phyloP scores from a whole-genome alignment of 1,139 yeast species.

The Yamadazyma diddensiae region DNA sequence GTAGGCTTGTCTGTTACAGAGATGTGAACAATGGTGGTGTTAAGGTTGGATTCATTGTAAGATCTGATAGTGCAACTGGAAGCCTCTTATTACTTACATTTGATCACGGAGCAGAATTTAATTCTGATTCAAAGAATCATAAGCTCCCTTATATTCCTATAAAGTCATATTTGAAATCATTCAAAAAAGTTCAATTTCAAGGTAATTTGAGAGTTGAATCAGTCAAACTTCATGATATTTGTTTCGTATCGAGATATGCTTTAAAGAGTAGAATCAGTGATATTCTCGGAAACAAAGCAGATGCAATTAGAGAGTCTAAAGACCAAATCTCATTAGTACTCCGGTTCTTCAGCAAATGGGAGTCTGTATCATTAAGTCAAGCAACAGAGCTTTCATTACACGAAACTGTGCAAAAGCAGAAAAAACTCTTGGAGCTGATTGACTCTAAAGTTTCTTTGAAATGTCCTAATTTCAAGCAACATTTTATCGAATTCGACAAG shows the following conservation, averaged over 20 bases:
- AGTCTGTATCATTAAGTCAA: slow-evolving; percentile 41
- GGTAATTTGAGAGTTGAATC: slow-evolving; percentile 37
- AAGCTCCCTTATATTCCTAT: slow-evolving; percentile 56
- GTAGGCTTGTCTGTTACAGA: slow-evolving; percentile 61
- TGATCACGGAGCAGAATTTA: slow-evolving; percentile 41
- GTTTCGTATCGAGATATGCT: slow-evolving; percentile 47
- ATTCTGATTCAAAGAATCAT: slow-evolving; percentile 21
- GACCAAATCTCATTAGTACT: slow-evolving; percentile 39
- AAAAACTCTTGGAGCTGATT: slow-evolving; percentile 36
- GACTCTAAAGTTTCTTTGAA: slow-evolving; percentile 22
- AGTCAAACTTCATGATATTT: slow-evolving; percentile 48
- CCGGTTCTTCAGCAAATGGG: slow-evolving; percentile 43
- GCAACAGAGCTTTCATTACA: slow-evolving; percentile 51
- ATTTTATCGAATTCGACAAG: slow-evolving; percentile 47
- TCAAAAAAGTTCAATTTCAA: slow-evolving; percentile 28
- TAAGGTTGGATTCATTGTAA: slow-evolving; percentile 55
- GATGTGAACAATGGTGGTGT: slow-evolving; percentile 40
- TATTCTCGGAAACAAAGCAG: slow-evolving; percentile 42
- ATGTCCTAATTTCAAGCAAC: slow-evolving; percentile 44
- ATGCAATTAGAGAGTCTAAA: slow-evolving; percentile 40
- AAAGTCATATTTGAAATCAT: slow-evolving; percentile 23
- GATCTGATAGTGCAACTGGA: slow-evolving; percentile 28
- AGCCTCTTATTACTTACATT: slow-evolving; percentile 40
- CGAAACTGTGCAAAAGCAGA: slow-evolving; percentile 49
- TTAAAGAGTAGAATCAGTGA: slow-evolving; percentile 41